These are phyloP conservation scores for Wickerhamiella qilinensis DNA, from an alignment of 805 yeast species.

Conservation along the genomic window DNA sequence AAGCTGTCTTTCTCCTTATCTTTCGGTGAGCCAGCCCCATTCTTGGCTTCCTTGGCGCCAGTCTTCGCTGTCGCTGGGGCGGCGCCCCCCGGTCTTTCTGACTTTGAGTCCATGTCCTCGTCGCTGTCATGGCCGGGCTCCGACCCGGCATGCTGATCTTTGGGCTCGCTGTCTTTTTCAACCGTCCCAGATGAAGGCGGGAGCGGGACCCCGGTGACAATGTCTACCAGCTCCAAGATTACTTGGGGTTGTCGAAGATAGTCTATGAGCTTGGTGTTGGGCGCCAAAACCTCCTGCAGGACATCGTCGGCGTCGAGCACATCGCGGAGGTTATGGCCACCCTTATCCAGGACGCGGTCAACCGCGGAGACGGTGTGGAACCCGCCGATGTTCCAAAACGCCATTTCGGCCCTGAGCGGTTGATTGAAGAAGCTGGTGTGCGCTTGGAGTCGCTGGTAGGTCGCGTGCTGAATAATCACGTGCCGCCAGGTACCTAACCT, in stretches of 20 bases:
- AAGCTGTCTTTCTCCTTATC: background rate
- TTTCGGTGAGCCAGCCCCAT: background rate
- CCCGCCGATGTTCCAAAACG: conserved; percentile 49
- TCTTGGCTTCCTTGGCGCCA: background rate
- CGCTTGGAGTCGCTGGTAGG: too few species aligned
- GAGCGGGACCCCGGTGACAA: conserved; percentile 23
- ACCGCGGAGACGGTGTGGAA: conserved; percentile 40
- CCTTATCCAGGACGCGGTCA: conserved; percentile 33
- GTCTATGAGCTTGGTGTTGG: conserved; percentile 62
- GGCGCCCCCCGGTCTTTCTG: background rate
- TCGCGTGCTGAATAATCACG: too few species aligned
- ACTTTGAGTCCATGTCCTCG: background rate
- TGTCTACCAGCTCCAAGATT: conserved; percentile 48
- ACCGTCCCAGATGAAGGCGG: conserved; percentile 11
- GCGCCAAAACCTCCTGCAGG: conserved; percentile 53
- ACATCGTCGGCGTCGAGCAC: conserved; percentile 61
- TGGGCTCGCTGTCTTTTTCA: background rate
- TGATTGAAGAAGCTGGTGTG: too few species aligned
- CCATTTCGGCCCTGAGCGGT: conserved; percentile 17
- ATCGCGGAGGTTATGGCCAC: conserved; percentile 29
- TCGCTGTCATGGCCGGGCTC: background rate
- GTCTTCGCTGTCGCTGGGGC: background rate
- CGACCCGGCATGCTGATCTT: background rate
- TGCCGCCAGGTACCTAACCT: too few species aligned
- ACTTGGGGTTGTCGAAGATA: conserved; percentile 67